Evolutionary conservation across 257 asterid species (phyloP), one percentile per base, ranked within the genome.

Genomic region (Solanum clarkiae): DNA sequence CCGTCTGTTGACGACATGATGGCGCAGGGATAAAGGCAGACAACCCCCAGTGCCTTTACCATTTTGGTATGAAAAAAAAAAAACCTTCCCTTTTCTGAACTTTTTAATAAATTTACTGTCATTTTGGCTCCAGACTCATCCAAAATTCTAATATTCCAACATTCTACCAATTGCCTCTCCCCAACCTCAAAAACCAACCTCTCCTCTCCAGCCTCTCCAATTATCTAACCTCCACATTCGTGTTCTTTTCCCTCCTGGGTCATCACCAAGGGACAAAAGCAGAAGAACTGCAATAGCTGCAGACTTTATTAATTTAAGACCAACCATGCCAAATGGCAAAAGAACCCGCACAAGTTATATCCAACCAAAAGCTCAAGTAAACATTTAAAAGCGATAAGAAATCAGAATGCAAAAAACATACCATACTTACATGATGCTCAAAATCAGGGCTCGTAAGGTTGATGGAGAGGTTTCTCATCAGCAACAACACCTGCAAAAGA

Each of bases 381-480:
- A 18, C 82, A 77, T 51, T 10, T 22, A 24, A 40, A 45, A 82
- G 44, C 26, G 20, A 81, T 68, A 18, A 75, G 79, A 75, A 59
- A 26, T 12, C 51, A 47, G 24, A 17, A 44, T 72, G 54, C 42
- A 12, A 24, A 69, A 59, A 10, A 66, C 9, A 18, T 18, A 59
- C 69, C 69, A 84, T 85, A 88, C 99, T 93, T 92, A 94, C 99
- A 87, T 95, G 97, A 88, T 93, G 92, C 92, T 95, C 99, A 80
- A 94, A 93, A 89, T 91, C 94, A 68, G 93, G 96, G 88, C 94
- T 95, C 42, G 94, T 90, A 93, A 95, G 89, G 91, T 95, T 95
- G 94, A 93, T 90, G 47, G 99, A 88, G 85, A 95, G 95, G 86
- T 94, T 95, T 86, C 98, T 93, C 96, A 95, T 95, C 91, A 95